Percentiles rank a stretch among this genome's conserved stretches.
Evolutionary conservation across 345 rosid species (phyloP).

Genomic region (Turritis glabra): DNA sequence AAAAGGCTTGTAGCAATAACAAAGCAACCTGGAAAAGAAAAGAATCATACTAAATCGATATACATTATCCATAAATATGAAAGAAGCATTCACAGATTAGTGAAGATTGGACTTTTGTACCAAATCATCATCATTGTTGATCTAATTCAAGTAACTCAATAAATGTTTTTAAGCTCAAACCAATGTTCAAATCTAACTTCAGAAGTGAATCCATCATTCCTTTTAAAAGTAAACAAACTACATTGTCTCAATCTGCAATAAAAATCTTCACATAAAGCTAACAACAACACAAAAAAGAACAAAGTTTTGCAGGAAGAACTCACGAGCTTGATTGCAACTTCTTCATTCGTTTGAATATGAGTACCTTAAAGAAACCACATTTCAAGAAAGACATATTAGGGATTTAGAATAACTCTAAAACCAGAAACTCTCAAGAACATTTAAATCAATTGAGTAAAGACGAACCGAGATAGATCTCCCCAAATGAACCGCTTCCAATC

Average conservation of each 20-base stretch:
- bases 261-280: neutral
- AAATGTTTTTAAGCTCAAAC: neutral
- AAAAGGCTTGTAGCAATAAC: neutral
- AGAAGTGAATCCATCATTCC: slow-evolving; percentile 53
- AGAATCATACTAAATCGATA: neutral
- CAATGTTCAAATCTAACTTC: slow-evolving; percentile 34
- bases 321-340: slow-evolving; percentile 96
- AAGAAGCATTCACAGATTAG: neutral
- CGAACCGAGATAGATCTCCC: slow-evolving; percentile 96
- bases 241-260: slow-evolving; percentile 18
- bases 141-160: slow-evolving; percentile 18
- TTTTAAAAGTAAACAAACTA: slow-evolving; percentile 1
- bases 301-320: slow-evolving; percentile 38
- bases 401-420: neutral
- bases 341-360: slow-evolving; percentile 84
- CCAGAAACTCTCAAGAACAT: slow-evolving; percentile 6
- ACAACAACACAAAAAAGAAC: neutral
- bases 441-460: neutral
- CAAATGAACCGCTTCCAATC: slow-evolving; percentile 98
- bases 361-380: slow-evolving; percentile 55
- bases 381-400: neutral
- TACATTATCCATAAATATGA: neutral
- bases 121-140: slow-evolving; percentile 1
- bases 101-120: neutral
- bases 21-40: neutral